Evolutionary conservation across 768 basidiomycete genomes (phyloP), one percentile per base, ranked within the genome.

Genomic region (Arthromyces matolae): DNA sequence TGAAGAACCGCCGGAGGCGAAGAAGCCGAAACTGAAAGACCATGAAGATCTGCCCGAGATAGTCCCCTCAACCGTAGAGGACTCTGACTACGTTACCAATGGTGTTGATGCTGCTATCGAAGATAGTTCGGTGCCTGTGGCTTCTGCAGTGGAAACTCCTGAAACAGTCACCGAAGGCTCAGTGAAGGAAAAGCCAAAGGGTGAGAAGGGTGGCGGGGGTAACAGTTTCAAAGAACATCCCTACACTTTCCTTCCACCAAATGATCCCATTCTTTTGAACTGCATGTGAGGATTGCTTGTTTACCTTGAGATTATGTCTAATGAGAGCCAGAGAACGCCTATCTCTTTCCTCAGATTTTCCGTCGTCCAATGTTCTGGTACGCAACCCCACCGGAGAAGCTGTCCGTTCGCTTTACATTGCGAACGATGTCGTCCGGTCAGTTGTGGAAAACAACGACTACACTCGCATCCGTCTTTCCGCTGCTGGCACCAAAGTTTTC

Each of bases 401-500:
- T 9, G 79, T 80, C 23, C 84, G 93, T 32, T 86, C 88, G 7
- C 73, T 98, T 38, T 98, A 97, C 73, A 72, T 98, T 50, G 83
- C 86, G 47, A 96, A 94, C 60, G 79, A 84, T 56, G 71, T 89
- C 56, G 86, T 95, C 61, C 91, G 89, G 65, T 67, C 73, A n/a
- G 73, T 98, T 51, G 77, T 97, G 47, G 60, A 72, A 43, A 71
- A 84, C 61, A 99, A 98, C 62, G 84, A 91, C 61, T 94, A 86
- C 63, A 78, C 79, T 23, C 83, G 85, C 22, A 76, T 97, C 46
- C 83, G 96, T 1, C 80, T 99, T 43, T 84, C 93, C 58, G 83
- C 89, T 12, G 87, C 89, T n/a, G 96, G 96, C 16, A 93, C 93
- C 32, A 95, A 96, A 65, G 83, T 93, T 10, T 88, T 98, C 65